Conservation (phyloP, 208 protist genomes). For the Spongospora subterranea region DNA sequence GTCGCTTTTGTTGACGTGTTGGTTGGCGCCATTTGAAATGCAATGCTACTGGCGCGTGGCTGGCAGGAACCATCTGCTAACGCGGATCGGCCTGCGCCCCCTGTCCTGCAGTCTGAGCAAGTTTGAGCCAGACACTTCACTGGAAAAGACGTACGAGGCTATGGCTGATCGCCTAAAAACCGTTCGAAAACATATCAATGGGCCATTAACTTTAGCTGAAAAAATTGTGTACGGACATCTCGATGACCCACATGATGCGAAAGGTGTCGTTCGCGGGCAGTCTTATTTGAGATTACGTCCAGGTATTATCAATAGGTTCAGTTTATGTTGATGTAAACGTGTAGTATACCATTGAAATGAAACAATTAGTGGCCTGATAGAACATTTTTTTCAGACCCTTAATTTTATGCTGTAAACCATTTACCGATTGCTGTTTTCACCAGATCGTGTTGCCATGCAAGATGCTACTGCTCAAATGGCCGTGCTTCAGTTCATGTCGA, state of each 20-base stretch:
- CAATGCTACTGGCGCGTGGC: too few species aligned
- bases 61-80: too few species aligned
- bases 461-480: slow-evolving; percentile 85
- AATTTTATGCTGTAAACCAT: neutral
- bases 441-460: slow-evolving; percentile 83
- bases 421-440: neutral
- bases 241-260: slow-evolving; percentile 72
- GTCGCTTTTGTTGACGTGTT: too few species aligned
- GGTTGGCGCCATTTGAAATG: too few species aligned
- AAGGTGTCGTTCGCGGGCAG: slow-evolving; percentile 77
- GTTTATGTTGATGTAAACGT: neutral
- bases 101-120: slow-evolving; percentile 16
- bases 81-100: too few species aligned
- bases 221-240: slow-evolving; percentile 83
- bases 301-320: slow-evolving; percentile 49
- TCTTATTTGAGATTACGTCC: slow-evolving; percentile 80
- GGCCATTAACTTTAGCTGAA: slow-evolving; percentile 79
- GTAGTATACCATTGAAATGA: too few species aligned
- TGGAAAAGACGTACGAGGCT: slow-evolving; percentile 35
- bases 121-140: slow-evolving; percentile 40
- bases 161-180: slow-evolving; percentile 55
- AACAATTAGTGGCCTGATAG: too few species aligned
- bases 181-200: slow-evolving; percentile 64
- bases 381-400: neutral
- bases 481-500: slow-evolving; percentile 83